Conservation (phyloP, 2,329 filamentous ascomycete genomes). For the Simplicillium aogashimaense region DNA sequence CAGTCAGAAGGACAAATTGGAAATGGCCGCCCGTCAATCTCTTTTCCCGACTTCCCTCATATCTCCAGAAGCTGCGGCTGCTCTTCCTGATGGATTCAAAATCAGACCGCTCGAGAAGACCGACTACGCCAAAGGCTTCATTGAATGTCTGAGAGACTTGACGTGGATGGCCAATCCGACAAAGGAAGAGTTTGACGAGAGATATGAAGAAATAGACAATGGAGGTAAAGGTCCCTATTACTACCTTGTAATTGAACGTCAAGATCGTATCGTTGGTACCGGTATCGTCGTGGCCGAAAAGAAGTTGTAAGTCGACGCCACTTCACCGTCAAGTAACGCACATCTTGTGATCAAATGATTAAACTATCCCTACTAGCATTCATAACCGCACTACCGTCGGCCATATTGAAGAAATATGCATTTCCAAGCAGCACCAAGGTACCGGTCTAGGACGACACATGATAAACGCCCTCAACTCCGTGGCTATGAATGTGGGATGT, state of each 20-base stretch:
- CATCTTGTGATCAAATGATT: not conserved
- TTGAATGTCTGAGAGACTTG: slow-evolving; percentile 65
- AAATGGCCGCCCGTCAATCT: slow-evolving; percentile 9
- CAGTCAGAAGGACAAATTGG: not conserved
- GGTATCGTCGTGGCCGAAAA: slow-evolving; percentile 69
- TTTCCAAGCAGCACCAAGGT: slow-evolving; percentile 68
- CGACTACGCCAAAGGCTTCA: slow-evolving; percentile 62
- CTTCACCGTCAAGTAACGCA: not conserved
- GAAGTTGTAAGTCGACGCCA: slow-evolving; percentile 52
- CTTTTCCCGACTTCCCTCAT: slow-evolving; percentile 61
- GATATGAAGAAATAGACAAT: slow-evolving; percentile 50
- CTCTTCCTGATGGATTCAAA: slow-evolving; percentile 58
- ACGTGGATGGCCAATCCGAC: slow-evolving; percentile 68
- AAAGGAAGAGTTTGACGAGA: slow-evolving; percentile 53
- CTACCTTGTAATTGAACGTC: slow-evolving; percentile 59
- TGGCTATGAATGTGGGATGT: slow-evolving; percentile 65
- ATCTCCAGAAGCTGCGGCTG: slow-evolving; percentile 47
- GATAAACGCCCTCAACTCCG: slow-evolving; percentile 66
- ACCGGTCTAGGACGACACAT: slow-evolving; percentile 70
- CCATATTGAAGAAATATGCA: slow-evolving; percentile 79
- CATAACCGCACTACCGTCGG: slow-evolving; percentile 60
- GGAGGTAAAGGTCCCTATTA: slow-evolving; percentile 47
- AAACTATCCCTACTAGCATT: slow-evolving; percentile 32
- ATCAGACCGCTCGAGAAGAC: slow-evolving; percentile 59
- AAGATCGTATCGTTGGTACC: slow-evolving; percentile 57